phyloP scores from a whole-genome alignment of 2,329 filamentous ascomycete species.

The Cladophialophora chaetospira region DNA sequence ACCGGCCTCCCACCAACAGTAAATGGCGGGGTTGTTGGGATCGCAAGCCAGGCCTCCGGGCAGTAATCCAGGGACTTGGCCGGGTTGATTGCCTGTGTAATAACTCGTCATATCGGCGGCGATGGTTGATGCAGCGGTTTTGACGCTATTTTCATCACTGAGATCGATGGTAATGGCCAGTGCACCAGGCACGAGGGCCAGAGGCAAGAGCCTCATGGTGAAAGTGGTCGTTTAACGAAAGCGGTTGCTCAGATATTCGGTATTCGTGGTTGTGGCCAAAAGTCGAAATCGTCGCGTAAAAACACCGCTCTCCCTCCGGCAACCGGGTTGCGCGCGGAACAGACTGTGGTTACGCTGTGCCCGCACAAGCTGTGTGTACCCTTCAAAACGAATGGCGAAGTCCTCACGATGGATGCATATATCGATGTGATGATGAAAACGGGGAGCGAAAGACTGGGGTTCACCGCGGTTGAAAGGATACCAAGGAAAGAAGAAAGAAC shows the following conservation, averaged over 20 bases:
- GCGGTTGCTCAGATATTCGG: not conserved
- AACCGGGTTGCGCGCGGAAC: not conserved
- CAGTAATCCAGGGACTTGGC: constrained; percentile 44
- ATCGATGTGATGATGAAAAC: not conserved
- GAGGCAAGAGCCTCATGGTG: constrained; percentile 18
- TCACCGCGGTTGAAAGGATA: not conserved
- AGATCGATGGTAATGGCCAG: constrained; percentile 20
- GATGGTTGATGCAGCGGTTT: constrained; percentile 39
- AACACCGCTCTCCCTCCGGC: not conserved
- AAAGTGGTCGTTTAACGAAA: not conserved
- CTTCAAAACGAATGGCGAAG: constrained; percentile 12
- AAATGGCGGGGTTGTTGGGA: constrained; percentile 30
- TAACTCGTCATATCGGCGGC: constrained; percentile 44
- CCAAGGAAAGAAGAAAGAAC: not conserved
- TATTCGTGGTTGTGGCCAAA: not conserved
- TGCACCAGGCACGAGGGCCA: constrained; percentile 16
- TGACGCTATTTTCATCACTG: constrained; percentile 30
- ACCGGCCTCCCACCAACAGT: constrained; percentile 50
- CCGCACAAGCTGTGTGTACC: constrained; percentile 5
- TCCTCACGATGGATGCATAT: not conserved
- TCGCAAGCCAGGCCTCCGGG: constrained; percentile 40
- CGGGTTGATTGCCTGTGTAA: constrained; percentile 43
- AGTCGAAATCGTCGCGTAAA: not conserved
- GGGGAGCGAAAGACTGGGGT: not conserved
- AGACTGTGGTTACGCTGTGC: not conserved